phyloP scores from a whole-genome alignment of 331 rosid genomes.

The Malus hybrid region DNA sequence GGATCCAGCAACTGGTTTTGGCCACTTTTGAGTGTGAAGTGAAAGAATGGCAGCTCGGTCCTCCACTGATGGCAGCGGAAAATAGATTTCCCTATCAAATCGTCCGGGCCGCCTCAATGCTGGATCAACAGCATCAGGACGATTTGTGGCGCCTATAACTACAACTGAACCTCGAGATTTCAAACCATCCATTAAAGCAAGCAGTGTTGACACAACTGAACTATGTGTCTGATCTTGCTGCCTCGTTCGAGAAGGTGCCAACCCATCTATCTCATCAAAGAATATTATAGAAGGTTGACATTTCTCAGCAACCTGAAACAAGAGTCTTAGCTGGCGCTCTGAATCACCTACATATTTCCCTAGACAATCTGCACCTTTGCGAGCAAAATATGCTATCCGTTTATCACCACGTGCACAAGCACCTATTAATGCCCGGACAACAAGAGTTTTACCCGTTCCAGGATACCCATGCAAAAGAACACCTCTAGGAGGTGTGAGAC shows the following conservation, averaged over 20 bases:
- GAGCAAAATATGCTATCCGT: slow-evolving; percentile 94
- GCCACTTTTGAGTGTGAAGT: slow-evolving; percentile 93
- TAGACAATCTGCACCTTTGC: slow-evolving; percentile 98
- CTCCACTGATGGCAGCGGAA: slow-evolving; percentile 81
- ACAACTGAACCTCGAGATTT: slow-evolving; percentile 97
- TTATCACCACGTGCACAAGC: slow-evolving; percentile 95
- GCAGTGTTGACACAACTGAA: slow-evolving; percentile 97
- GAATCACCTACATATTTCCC: slow-evolving; percentile 99
- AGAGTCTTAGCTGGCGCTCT: slow-evolving; percentile 91
- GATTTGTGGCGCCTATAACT: slow-evolving; percentile 97
- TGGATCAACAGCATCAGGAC: slow-evolving; percentile 98
- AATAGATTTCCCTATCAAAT: slow-evolving; percentile 92
- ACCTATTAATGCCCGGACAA: slow-evolving; percentile 89
- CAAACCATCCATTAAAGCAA: slow-evolving; percentile 93
- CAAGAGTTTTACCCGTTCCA: slow-evolving; percentile 97
- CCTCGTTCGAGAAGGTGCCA: slow-evolving; percentile 87
- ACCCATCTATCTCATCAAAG: slow-evolving; percentile 98
- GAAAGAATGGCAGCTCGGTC: slow-evolving; percentile 96
- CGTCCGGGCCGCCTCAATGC: slow-evolving; percentile 97
- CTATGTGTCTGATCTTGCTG: slow-evolving; percentile 98
- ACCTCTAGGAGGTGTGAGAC: slow-evolving; percentile 94
- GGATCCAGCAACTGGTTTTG: slow-evolving; percentile 70
- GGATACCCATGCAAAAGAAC: slow-evolving; percentile 98
- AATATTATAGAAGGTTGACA: slow-evolving; percentile 97
- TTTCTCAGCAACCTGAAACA: slow-evolving; percentile 98